Conservation (phyloP, 208 protist species). For the Leishmania tarentolae region DNA sequence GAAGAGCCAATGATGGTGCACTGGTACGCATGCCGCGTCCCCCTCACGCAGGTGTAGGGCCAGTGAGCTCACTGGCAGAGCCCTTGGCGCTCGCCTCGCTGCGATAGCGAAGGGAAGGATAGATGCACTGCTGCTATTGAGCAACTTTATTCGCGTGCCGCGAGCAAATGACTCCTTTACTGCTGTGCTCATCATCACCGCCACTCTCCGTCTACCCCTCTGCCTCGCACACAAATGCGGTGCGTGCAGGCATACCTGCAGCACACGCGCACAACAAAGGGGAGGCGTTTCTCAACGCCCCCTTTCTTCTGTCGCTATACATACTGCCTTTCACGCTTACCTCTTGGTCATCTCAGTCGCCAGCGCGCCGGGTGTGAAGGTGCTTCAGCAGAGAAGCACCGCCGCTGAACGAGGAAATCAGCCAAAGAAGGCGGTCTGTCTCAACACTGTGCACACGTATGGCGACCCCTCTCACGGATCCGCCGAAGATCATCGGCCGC, state of each 20-base stretch:
- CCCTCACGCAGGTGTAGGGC: not conserved
- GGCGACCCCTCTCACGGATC: slow-evolving; percentile 14
- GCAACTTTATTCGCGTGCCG: not conserved
- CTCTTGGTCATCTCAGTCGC: not conserved
- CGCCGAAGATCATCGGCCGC: slow-evolving; percentile 49
- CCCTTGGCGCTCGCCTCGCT: not conserved
- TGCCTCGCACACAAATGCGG: not conserved
- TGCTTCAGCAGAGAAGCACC: not conserved
- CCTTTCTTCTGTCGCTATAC: not conserved
- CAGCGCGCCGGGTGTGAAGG: not conserved
- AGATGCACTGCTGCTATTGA: not conserved
- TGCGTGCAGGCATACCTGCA: not conserved
- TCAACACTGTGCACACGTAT: not conserved
- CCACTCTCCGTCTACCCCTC: not conserved
- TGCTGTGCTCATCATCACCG: not conserved
- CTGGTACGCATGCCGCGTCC: not conserved
- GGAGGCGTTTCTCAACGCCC: not conserved
- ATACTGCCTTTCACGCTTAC: not conserved
- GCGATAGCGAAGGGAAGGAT: not conserved
- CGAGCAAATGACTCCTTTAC: not conserved
- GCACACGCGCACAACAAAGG: not conserved
- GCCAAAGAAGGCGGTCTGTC: not conserved
- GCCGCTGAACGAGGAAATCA: not conserved
- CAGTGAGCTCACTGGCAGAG: not conserved
- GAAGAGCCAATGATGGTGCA: not conserved